Evolutionary conservation across 768 basidiomycete genomes (phyloP).

Genomic region (Mrakia gelida): DNA sequence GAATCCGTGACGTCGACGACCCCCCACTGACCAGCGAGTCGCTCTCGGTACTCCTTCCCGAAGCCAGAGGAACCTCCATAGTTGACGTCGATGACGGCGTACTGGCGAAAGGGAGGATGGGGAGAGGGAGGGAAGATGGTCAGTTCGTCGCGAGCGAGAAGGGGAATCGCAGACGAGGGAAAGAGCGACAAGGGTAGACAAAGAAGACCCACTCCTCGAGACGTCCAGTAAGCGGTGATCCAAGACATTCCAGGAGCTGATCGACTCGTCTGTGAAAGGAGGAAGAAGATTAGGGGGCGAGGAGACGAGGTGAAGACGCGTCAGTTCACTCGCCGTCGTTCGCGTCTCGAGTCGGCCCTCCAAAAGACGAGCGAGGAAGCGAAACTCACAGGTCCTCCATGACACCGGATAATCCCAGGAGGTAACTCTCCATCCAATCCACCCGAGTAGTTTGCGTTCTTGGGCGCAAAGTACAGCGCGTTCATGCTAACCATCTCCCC

Average conservation of each 20-base stretch:
- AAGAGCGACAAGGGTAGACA: neutral
- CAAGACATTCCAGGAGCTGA: constrained; percentile 10
- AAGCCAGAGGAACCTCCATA: constrained; percentile 69
- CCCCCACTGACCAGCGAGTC: constrained; percentile 67
- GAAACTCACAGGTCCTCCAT: constrained; percentile 53
- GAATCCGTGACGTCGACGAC: constrained; percentile 67
- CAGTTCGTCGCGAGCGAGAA: no score
- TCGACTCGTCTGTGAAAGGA: neutral
- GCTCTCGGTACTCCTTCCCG: constrained; percentile 62
- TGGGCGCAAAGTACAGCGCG: constrained; percentile 63
- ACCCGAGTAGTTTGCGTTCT: constrained; percentile 58
- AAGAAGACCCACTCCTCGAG: constrained; percentile 28
- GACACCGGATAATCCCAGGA: constrained; percentile 61
- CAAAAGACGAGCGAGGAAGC: no score
- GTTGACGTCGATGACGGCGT: constrained; percentile 63
- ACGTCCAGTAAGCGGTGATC: constrained; percentile 32
- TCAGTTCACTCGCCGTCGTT: neutral
- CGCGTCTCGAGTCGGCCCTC: neutral
- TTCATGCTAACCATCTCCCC: constrained; percentile 47
- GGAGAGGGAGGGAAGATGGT: neutral
- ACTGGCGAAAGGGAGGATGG: neutral
- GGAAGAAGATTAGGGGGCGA: neutral
- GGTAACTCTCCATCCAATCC: constrained; percentile 56
- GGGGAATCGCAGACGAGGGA: no score
- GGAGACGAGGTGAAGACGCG: neutral